Evolutionary conservation across 2,329 filamentous ascomycete genomes (phyloP).

Genomic region (Botrytis hyacinthi): DNA sequence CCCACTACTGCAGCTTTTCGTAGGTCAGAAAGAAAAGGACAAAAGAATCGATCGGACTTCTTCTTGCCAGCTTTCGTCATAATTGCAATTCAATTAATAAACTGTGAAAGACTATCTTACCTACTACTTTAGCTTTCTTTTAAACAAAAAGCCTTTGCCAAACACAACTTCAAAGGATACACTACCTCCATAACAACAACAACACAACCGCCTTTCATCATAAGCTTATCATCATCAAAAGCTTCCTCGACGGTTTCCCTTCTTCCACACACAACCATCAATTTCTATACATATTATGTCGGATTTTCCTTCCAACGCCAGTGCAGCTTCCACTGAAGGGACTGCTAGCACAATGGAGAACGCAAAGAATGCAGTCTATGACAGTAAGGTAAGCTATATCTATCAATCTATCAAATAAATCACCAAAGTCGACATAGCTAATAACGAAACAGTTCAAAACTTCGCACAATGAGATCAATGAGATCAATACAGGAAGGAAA

Average conservation of each 20-base stretch:
- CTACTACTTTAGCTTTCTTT: background rate
- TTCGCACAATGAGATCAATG: background rate
- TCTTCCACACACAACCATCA: slow-evolving; percentile 4
- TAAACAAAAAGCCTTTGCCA: background rate
- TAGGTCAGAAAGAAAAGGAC: background rate
- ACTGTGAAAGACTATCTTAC: background rate
- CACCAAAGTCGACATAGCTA: slow-evolving; percentile 5
- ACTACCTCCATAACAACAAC: background rate
- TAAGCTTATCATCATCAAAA: background rate
- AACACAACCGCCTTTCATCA: background rate
- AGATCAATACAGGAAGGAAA: background rate
- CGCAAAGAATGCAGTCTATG: slow-evolving; percentile 19
- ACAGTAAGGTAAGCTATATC: slow-evolving; percentile 19
- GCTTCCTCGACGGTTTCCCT: background rate
- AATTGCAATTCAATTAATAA: slow-evolving; percentile 2
- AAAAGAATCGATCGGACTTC: background rate
- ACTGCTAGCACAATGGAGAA: slow-evolving; percentile 15
- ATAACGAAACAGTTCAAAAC: slow-evolving; percentile 7
- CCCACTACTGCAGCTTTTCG: slow-evolving; percentile 5
- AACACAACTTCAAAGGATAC: background rate
- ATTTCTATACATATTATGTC: slow-evolving; percentile 7
- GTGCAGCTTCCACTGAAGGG: slow-evolving; percentile 7
- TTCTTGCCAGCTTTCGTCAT: slow-evolving; percentile 14
- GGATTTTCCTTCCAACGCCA: slow-evolving; percentile 18
- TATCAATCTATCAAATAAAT: background rate